Conservation (phyloP, 495 filamentous ascomycete genomes). For the Penicillium robsamsonii region DNA sequence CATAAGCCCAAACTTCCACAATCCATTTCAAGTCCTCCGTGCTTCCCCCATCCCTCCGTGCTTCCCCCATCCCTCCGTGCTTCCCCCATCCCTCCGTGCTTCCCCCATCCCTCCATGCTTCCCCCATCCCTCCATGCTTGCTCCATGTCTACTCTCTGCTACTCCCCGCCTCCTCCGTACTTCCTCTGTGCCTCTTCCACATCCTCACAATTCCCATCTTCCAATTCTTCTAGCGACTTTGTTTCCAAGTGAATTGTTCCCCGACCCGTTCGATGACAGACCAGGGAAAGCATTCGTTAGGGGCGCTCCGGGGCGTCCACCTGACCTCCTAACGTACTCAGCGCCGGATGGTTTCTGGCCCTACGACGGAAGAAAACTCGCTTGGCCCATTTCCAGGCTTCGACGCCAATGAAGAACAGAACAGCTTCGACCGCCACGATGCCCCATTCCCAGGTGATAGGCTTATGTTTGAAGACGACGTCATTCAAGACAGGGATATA, state of each 20-base stretch:
- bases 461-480: slow-evolving; percentile 62
- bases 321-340: background rate
- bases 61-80: no score
- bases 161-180: no score
- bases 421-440: slow-evolving; percentile 52
- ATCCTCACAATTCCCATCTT: no score
- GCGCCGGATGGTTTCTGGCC: slow-evolving; percentile 3
- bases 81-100: no score
- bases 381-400: slow-evolving; percentile 62
- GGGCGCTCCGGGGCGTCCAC: background rate
- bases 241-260: slow-evolving; percentile 6
- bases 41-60: no score
- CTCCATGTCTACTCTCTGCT: no score
- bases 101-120: no score
- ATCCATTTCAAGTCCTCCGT: no score
- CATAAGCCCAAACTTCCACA: no score
- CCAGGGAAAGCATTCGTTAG: slow-evolving; percentile 29
- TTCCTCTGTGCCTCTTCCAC: no score
- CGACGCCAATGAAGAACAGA: slow-evolving; percentile 60
- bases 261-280: slow-evolving; percentile 7
- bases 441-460: slow-evolving; percentile 67
- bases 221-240: no score
- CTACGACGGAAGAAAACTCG: slow-evolving; percentile 39
- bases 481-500: slow-evolving; percentile 66
- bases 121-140: no score